Evolutionary conservation across 768 basidiomycete species (phyloP).

Genomic region (Cystofilobasidium ferigula): DNA sequence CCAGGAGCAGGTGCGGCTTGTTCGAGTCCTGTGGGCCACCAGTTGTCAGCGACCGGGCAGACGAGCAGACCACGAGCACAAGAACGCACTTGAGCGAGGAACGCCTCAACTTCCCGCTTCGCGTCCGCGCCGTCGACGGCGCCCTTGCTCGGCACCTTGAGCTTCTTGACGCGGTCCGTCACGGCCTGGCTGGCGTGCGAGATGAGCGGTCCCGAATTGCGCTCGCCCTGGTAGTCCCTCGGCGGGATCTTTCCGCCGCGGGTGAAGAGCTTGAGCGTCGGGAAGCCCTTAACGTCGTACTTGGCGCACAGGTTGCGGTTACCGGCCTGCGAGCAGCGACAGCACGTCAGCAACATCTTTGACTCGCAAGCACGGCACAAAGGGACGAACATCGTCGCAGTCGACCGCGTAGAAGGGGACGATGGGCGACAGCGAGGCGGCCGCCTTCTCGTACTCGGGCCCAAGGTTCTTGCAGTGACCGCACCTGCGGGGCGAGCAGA

Average conservation of each 20-base stretch:
- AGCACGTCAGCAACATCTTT: background rate
- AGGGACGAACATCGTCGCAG: slow-evolving; percentile 56
- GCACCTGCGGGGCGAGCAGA: background rate
- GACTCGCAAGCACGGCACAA: background rate
- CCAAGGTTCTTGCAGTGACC: slow-evolving; percentile 59
- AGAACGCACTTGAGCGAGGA: slow-evolving; percentile 56
- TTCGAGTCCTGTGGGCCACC: slow-evolving; percentile 34
- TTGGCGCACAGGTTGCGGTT: slow-evolving; percentile 76
- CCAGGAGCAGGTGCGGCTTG: slow-evolving; percentile 36
- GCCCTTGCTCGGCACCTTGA: slow-evolving; percentile 35
- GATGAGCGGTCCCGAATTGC: slow-evolving; percentile 60
- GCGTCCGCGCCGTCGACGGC: slow-evolving; percentile 30
- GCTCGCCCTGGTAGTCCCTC: slow-evolving; percentile 58
- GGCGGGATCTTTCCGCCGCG: slow-evolving; percentile 55
- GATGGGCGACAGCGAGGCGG: slow-evolving; percentile 63
- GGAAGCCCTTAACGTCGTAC: slow-evolving; percentile 81
- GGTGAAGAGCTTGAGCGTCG: slow-evolving; percentile 83
- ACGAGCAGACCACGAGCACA: background rate
- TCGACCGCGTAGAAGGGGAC: slow-evolving; percentile 87
- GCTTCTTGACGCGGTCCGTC: slow-evolving; percentile 56
- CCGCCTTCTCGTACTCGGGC: slow-evolving; percentile 76
- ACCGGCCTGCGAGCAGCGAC: background rate
- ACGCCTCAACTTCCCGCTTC: slow-evolving; percentile 51
- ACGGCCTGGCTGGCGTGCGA: slow-evolving; percentile 65
- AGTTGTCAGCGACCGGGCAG: slow-evolving; percentile 7